Evolutionary conservation across 2,329 filamentous ascomycete genomes (phyloP).

Genomic region (Verticillium albo-atrum): DNA sequence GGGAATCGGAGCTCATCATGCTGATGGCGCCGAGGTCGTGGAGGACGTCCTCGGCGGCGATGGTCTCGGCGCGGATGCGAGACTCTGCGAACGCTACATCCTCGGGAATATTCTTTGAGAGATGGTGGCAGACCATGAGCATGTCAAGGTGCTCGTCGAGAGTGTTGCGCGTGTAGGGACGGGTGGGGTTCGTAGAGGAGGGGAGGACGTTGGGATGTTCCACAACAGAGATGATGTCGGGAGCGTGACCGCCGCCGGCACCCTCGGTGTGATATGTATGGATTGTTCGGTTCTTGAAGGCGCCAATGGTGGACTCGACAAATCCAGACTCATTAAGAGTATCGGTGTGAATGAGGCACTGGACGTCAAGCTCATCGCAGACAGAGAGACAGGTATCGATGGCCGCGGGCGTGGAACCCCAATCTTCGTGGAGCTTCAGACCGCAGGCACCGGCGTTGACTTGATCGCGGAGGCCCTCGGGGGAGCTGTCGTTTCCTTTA

Average conservation of each 20-base stretch:
- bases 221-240: constrained; percentile 92
- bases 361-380: constrained; percentile 87
- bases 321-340: constrained; percentile 97
- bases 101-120: constrained; percentile 89
- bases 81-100: constrained; percentile 94
- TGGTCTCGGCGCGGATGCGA: constrained; percentile 91
- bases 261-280: constrained; percentile 98
- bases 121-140: constrained; percentile 96
- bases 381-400: constrained; percentile 84
- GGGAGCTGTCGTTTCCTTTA: constrained; percentile 83
- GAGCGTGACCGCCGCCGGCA: constrained; percentile 89
- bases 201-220: constrained; percentile 86
- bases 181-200: constrained; percentile 86
- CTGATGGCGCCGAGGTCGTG: constrained; percentile 93
- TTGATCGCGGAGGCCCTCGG: constrained; percentile 70
- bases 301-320: constrained; percentile 83
- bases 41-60: constrained; percentile 92
- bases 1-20: constrained; percentile 95
- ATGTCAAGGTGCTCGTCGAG: constrained; percentile 96
- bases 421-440: constrained; percentile 93
- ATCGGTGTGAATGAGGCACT: constrained; percentile 93
- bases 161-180: constrained; percentile 87
- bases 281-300: constrained; percentile 82
- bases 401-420: constrained; percentile 85
- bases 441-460: constrained; percentile 80